Evolutionary conservation across 2,329 filamentous ascomycete genomes (phyloP), one percentile per base, ranked within the genome.

Genomic region (Fusarium fracticaudum): DNA sequence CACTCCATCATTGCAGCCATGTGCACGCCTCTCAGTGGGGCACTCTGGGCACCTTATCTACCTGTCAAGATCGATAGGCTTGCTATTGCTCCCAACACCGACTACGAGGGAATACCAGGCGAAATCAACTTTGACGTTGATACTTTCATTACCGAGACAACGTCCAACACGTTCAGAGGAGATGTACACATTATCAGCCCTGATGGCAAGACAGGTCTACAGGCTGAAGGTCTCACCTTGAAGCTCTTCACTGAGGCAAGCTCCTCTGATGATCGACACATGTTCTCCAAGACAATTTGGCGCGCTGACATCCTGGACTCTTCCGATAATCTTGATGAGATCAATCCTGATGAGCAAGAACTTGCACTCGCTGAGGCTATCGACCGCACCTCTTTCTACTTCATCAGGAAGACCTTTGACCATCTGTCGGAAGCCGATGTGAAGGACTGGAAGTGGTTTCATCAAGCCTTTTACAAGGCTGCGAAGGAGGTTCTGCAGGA

Each of bases 221-320:
- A 62, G 8, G 60, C 60, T 13, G 50, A 62, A 12, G 50, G 60
- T 17, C 50, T 62, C 10, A 62, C 50, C 0, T 8, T 62, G 50
- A 62, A 62, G 24, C 48, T 62, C 6, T 62, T 62, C 8, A 62
- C 50, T 0, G 50, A 57, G 13, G 60, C 60, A 8, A 62, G 31
- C 24, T 31, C 60, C 8, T 38, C 40, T 9, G 60, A 62, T 22
- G 60, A 62, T 3, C 31, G 50, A 11, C 40, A 57, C 31, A 57
- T 62, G 60, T 62, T 62, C 9, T 62, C 60, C 48, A 62, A 45
- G 20, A 57, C 60, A 24, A 57, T 57, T 17, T 62, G 40, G 40
- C 48, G 31, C 1, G 31, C 60, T 7, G 60, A 62, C 40, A 4
- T 57, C 17, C 18, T 62, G 15, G 40, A 57, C 2, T 62, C 60